Evolutionary conservation across 306 rosid genomes (phyloP).

Genomic region (Phaseolus lunatus): DNA sequence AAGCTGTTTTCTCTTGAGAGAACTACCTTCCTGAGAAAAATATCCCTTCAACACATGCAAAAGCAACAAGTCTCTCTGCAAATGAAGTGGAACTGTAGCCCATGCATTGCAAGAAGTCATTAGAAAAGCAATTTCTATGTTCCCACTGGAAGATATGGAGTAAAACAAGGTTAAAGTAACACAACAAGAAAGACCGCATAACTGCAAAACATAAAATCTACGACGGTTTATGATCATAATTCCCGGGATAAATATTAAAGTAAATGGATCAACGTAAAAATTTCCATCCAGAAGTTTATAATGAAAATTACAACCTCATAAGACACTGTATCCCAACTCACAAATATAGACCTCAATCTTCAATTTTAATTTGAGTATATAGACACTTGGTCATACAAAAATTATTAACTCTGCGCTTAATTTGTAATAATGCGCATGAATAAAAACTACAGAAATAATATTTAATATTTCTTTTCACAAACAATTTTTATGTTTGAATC

Average conservation of each 20-base stretch:
- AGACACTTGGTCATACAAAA: slow-evolving; percentile 4
- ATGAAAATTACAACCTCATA: background rate
- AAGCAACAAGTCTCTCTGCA: slow-evolving; percentile 88
- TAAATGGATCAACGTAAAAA: background rate
- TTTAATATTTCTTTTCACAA: too few relatives aligned
- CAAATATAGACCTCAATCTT: background rate
- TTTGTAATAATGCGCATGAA: too few relatives aligned
- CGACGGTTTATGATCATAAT: background rate
- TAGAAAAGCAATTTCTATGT: slow-evolving; percentile 25
- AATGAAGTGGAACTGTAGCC: slow-evolving; percentile 74
- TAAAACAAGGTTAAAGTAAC: slow-evolving; percentile 3
- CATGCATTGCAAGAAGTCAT: slow-evolving; percentile 47
- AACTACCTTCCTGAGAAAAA: slow-evolving; percentile 94
- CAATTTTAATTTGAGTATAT: background rate
- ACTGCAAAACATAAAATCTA: slow-evolving; percentile 1
- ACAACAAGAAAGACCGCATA: slow-evolving; percentile 9
- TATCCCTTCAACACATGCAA: slow-evolving; percentile 93
- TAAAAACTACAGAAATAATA: too few relatives aligned
- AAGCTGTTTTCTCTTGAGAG: slow-evolving; percentile 17
- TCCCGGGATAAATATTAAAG: background rate
- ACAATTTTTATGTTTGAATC: too few relatives aligned
- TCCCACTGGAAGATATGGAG: slow-evolving; percentile 22
- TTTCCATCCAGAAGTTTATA: background rate
- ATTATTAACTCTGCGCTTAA: slow-evolving; percentile 6
- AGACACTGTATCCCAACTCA: too few relatives aligned